Base-by-base conservation (phyloP, 495 filamentous ascomycete genomes). In the Neurospora sublineolata region DNA sequence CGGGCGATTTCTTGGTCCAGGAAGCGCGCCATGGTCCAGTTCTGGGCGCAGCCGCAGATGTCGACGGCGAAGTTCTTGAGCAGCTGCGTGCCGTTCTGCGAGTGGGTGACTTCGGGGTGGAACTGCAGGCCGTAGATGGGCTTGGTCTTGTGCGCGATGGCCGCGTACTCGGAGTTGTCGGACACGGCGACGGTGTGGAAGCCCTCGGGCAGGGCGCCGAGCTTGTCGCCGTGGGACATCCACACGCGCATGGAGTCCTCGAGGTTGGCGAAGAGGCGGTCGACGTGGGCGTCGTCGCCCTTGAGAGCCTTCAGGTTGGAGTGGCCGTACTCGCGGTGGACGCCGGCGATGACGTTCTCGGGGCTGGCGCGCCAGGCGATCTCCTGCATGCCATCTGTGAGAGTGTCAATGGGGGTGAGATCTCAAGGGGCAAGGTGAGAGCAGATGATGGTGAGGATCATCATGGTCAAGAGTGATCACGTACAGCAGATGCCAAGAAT, bases 211-310 rank as follows among this genome's bases (percentile, higher is more conserved):
- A 97, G 83, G 39, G 87, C 80, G 27, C 83, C 84, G 3, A 97
- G 86, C 83, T 96, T 95, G 77, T 97, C 94, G 41, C 89, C 89
- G 77, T 97, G 94, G 72, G 88, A 91, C 94, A 97, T 97, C 86
- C 88, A 97, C 8, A 91, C 81, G 68, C 77, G 76, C 75, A 91
- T 86, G 70, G 87, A 80, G 71, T 90, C 87, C 60, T 87, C 88
- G 0, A 97, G 77, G 8, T 87, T 91, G 7, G 86, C 79, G 75
- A 96, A 97, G 33, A 97, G 87, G 46, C 82, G 82, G 77, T 94
- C 88, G 67, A 92, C 87, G 76, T 92, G 90, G 68, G 80, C 74
- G 70, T 83, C 78, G 23, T 80, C 75, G 42, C 79, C 80, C n/a
- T 79, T 82, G 73, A 88, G 83, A 52, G 83, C 82, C 27, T 82